Evolutionary conservation across 768 basidiomycete genomes (phyloP), one percentile per base, ranked within the genome.

Genomic region (Leccinum longicurvipes): DNA sequence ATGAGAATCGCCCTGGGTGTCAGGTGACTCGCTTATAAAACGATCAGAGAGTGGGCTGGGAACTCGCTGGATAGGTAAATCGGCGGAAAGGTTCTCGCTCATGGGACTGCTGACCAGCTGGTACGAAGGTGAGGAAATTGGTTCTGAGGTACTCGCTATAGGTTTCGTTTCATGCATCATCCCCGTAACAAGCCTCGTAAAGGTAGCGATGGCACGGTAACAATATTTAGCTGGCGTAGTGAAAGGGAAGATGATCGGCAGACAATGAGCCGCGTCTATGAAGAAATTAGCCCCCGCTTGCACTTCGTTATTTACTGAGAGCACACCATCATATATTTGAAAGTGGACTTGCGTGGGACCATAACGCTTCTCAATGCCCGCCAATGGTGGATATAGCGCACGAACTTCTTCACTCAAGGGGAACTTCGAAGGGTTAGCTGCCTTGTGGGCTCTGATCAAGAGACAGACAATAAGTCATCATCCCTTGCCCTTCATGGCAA

Each of bases 321-420:
- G 36, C 55, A 25, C 25, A 80, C 91, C 93, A 66, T 98, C 94
- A 66, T 93, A 97, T 1, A 97, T 84, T 69, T 98, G 94, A 11
- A 98, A 76, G 73, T 98, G 94, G 17, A 96, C 93, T 54, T 86
- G 78, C 1, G 94, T 93, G 2, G 89, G 77, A n/a, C 71, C 67
- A 60, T 73, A 72, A 11, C 76, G 76, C 15, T 70, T 62, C 64
- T 84, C 85, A 57, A 87, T 84, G 11, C 76, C 80, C 8, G 75
- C 65, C 23, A 89, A 67, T 6, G 74, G 61, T 19, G 87, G 84
- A 61, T 89, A 90, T 45, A 90, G 58, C 24, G 64, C 67, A 34
- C 76, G 77, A 1, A 72, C 70, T 6, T 74, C 71, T 4, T 83
- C 74, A 46, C 67, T 76, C 12, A 82, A 53, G 0, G 81, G 77